Percentiles rank a stretch among this genome's conserved stretches.
Conservation (phyloP, 495 filamentous ascomycete species). For the Penicillium chermesinum region DNA sequence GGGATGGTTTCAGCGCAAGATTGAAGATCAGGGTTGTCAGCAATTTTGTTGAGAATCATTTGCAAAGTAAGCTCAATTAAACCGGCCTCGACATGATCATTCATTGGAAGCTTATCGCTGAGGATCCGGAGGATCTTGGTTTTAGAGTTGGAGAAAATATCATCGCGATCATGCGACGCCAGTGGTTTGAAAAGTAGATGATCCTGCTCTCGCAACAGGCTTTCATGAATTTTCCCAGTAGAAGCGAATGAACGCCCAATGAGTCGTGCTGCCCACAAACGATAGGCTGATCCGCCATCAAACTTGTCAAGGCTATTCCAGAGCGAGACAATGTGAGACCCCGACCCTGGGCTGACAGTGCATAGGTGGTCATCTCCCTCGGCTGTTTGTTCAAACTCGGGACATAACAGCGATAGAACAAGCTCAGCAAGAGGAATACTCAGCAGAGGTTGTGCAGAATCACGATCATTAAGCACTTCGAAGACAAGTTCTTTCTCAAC, state of each 20-base stretch:
- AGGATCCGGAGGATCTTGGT: constrained; percentile 57
- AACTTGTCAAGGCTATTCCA: constrained; percentile 67
- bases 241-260: constrained; percentile 80
- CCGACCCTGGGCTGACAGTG: constrained; percentile 51
- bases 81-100: constrained; percentile 59
- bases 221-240: constrained; percentile 54
- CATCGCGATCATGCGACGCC: constrained; percentile 1
- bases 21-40: constrained; percentile 39
- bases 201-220: constrained; percentile 39
- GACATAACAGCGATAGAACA: constrained; percentile 68
- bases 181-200: constrained; percentile 18
- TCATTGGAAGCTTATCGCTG: constrained; percentile 60
- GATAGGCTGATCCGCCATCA: constrained; percentile 59
- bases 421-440: constrained; percentile 62
- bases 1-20: constrained; percentile 44
- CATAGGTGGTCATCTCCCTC: constrained; percentile 54
- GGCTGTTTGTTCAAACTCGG: constrained; percentile 57
- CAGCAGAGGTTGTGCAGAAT: constrained; percentile 54
- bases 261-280: constrained; percentile 77
- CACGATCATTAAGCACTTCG: constrained; percentile 68
- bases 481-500: constrained; percentile 69
- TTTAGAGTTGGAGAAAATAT: constrained; percentile 35
- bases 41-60: constrained; percentile 57
- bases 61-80: constrained; percentile 75
- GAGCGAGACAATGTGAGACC: constrained; percentile 56